Percentiles rank a stretch among this genome's conserved stretches.
These are phyloP conservation scores for Neofusicoccum ribis DNA, from an alignment of 2,329 filamentous ascomycete genomes.

Conservation along the genomic window DNA sequence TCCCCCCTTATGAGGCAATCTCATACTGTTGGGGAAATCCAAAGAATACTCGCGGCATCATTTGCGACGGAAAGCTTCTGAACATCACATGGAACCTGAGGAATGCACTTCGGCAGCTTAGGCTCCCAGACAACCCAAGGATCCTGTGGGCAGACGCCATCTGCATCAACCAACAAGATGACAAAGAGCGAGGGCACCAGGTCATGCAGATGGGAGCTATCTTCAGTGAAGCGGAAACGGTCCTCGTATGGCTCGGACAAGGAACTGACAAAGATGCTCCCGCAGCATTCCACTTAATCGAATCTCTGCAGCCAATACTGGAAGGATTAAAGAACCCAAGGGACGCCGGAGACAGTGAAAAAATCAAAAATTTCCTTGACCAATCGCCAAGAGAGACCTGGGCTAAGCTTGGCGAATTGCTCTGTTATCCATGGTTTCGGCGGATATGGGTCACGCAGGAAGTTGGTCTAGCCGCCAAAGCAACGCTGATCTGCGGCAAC, in stretches of 20 bases:
- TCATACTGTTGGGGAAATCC: not conserved
- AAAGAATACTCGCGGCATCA: not conserved
- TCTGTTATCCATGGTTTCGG: too few relatives aligned
- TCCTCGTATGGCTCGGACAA: not conserved
- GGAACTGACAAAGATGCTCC: not conserved
- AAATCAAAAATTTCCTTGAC: too few relatives aligned
- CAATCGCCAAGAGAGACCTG: too few relatives aligned
- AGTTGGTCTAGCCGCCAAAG: too few relatives aligned
- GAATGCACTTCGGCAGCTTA: not conserved
- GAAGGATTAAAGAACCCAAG: too few relatives aligned
- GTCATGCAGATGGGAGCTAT: not conserved
- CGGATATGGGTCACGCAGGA: too few relatives aligned
- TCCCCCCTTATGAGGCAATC: not conserved
- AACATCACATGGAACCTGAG: not conserved
- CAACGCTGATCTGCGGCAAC: too few relatives aligned
- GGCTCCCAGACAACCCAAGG: not conserved
- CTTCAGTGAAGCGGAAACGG: not conserved
- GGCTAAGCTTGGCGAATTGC: too few relatives aligned
- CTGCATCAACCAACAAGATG: not conserved
- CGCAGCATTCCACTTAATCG: not conserved
- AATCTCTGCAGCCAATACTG: too few relatives aligned
- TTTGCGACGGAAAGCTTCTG: not conserved
- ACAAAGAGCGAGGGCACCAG: not conserved
- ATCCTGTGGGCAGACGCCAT: not conserved
- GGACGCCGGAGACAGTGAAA: too few relatives aligned